Evolutionary conservation across 2,329 filamentous ascomycete species (phyloP).

Genomic region (Thelonectria rubi): DNA sequence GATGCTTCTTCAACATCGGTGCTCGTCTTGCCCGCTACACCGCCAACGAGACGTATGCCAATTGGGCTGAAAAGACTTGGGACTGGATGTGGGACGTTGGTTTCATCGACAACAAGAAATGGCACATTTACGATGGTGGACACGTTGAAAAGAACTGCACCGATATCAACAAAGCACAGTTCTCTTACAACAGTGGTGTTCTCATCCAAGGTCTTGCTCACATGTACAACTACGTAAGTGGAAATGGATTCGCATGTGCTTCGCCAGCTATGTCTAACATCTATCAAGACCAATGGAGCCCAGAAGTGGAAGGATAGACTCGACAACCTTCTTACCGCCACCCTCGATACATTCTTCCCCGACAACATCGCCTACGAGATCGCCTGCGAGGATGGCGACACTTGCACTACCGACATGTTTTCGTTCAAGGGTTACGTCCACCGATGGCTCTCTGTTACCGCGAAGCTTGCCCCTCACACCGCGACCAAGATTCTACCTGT

Average conservation of each 20-base stretch:
- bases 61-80: conserved; percentile 69
- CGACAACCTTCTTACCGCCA: conserved; percentile 49
- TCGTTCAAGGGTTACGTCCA: conserved; percentile 70
- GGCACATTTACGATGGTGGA: conserved; percentile 72
- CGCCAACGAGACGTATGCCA: conserved; percentile 69
- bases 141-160: conserved; percentile 67
- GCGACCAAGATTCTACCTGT: conserved; percentile 59
- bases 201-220: conserved; percentile 70
- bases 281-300: conserved; percentile 55
- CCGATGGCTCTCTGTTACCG: conserved; percentile 63
- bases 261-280: conserved; percentile 27
- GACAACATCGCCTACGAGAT: conserved; percentile 67
- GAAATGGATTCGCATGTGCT: neutral
- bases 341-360: conserved; percentile 61
- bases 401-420: conserved; percentile 70
- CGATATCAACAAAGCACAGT: conserved; percentile 68
- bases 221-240: conserved; percentile 71
- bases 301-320: conserved; percentile 62
- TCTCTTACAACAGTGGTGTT: conserved; percentile 72
- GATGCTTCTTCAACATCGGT: conserved; percentile 70
- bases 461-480: conserved; percentile 64
- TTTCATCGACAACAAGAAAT: conserved; percentile 67
- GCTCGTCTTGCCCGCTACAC: conserved; percentile 78
- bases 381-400: conserved; percentile 64
- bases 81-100: conserved; percentile 66